These are phyloP conservation scores for Wallacemonas sp. DNA, from an alignment of 208 protist species.

Conservation along the genomic window DNA sequence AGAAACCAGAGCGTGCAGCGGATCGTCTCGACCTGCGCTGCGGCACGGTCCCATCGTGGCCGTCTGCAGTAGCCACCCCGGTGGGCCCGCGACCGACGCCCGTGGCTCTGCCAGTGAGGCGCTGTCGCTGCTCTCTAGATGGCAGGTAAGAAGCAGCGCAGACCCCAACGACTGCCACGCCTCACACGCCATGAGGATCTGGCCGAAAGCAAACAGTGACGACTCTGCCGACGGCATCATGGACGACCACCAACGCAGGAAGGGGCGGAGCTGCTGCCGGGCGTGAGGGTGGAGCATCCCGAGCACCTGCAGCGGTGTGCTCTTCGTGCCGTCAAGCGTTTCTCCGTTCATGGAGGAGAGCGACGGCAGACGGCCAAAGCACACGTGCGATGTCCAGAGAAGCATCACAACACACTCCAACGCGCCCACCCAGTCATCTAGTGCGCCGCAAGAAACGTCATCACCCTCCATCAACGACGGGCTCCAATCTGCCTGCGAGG, in stretches of 20 bases:
- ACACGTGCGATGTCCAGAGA: background rate
- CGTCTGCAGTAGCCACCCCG: too few species aligned
- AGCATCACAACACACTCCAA: slow-evolving; percentile 3
- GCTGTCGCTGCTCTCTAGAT: too few species aligned
- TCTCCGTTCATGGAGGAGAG: background rate
- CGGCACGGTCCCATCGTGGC: background rate
- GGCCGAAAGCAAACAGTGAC: background rate
- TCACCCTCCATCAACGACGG: too few species aligned
- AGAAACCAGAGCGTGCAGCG: background rate
- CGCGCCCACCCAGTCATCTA: background rate
- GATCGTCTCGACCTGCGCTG: too few species aligned
- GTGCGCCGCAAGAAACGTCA: background rate
- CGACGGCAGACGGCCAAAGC: background rate
- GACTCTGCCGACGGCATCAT: background rate
- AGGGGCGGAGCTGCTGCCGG: background rate
- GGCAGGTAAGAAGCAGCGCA: background rate
- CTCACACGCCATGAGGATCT: background rate
- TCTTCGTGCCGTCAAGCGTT: too few species aligned
- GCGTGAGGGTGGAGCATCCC: too few species aligned
- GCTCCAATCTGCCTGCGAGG: too few species aligned
- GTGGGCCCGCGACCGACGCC: too few species aligned
- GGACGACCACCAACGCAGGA: background rate
- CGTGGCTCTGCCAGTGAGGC: too few species aligned
- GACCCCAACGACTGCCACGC: background rate
- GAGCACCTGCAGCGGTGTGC: too few species aligned